These are phyloP conservation scores for Angophora floribunda DNA, from an alignment of 345 rosid species.

Conservation along the genomic window DNA sequence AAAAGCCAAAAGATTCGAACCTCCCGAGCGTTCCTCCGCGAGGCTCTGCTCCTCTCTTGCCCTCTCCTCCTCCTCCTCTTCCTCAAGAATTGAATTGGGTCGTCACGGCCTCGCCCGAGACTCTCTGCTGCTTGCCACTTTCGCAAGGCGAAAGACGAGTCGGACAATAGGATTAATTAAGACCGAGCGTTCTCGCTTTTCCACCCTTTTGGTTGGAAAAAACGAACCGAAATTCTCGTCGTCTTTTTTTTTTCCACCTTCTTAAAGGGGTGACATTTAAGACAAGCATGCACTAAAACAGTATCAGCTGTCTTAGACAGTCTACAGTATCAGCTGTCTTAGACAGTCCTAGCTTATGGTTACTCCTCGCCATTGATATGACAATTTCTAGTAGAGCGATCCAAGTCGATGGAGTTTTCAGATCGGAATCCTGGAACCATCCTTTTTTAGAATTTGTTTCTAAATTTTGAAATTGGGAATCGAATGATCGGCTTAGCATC, in stretches of 20 bases:
- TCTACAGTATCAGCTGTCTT: not conserved
- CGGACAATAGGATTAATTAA: not conserved
- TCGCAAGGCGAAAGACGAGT: not conserved
- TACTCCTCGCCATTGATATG: not conserved
- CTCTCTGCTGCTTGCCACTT: not conserved
- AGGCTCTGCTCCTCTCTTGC: not conserved
- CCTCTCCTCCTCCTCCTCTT: not conserved
- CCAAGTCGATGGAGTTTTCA: not conserved
- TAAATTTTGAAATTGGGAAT: not conserved
- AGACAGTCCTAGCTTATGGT: not conserved
- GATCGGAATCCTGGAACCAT: not conserved
- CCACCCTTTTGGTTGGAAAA: not conserved
- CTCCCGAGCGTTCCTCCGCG: not conserved
- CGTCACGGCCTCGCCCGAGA: not conserved
- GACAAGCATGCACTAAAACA: not conserved
- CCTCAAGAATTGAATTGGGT: not conserved
- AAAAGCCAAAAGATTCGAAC: not conserved
- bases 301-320: not conserved
- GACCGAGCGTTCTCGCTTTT: not conserved
- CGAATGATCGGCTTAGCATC: accelerated
- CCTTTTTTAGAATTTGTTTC: not conserved
- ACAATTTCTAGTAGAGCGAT: not conserved
- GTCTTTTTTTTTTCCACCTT: not conserved
- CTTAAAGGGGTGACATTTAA: not conserved
- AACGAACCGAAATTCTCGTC: not conserved